A percentile compares a stretch with the other conserved stretches of the same genome.
phyloP scores from a whole-genome alignment of 2,329 filamentous ascomycete genomes.

The Colletotrichum shisoi region DNA sequence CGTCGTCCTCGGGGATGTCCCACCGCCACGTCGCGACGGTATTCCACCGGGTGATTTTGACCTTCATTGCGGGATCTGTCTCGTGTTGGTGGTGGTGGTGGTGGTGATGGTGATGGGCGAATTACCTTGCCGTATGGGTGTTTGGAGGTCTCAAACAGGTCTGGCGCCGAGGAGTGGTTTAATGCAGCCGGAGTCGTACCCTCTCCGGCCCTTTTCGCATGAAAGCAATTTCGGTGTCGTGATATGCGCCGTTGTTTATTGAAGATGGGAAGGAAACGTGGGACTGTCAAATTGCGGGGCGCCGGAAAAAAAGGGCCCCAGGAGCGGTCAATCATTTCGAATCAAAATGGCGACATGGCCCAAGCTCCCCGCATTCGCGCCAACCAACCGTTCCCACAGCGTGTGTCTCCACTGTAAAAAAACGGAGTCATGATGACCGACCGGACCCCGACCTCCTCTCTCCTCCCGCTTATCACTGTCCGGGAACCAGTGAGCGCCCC shows the following conservation, averaged over 20 bases:
- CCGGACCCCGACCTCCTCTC: slow-evolving; percentile 34
- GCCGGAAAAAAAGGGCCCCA: not conserved
- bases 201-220: slow-evolving; percentile 5
- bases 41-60: slow-evolving; percentile 92
- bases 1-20: slow-evolving; percentile 96
- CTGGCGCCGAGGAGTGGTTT: not conserved
- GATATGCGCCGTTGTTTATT: slow-evolving; percentile 26
- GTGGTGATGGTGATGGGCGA: not conserved
- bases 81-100: not conserved
- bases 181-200: not conserved
- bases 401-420: slow-evolving; percentile 6
- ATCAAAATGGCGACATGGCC: slow-evolving; percentile 39
- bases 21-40: slow-evolving; percentile 96
- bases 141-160: not conserved
- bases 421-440: slow-evolving; percentile 31
- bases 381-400: slow-evolving; percentile 24
- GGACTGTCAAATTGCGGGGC: slow-evolving; percentile 18
- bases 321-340: slow-evolving; percentile 30
- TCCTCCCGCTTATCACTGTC: slow-evolving; percentile 34
- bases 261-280: slow-evolving; percentile 26
- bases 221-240: slow-evolving; percentile 19
- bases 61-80: slow-evolving; percentile 73
- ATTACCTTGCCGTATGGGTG: not conserved
- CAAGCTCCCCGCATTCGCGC: slow-evolving; percentile 43
- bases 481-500: slow-evolving; percentile 20